Percentiles rank a stretch among this genome's conserved stretches.
phyloP scores from a whole-genome alignment of 257 asterid genomes.

The Lantana camara region DNA sequence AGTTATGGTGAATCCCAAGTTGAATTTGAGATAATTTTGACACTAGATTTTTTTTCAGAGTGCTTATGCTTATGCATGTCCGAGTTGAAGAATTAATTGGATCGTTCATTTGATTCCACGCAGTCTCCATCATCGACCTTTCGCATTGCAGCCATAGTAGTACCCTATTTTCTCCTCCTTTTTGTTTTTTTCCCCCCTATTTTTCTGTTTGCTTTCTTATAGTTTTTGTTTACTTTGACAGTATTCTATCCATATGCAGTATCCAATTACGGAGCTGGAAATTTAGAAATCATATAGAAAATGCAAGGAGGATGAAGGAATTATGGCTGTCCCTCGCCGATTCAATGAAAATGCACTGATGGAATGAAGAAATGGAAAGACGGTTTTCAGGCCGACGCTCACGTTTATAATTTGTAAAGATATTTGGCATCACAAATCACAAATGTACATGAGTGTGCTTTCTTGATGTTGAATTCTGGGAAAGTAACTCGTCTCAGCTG shows the following conservation, averaged over 20 bases:
- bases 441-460: neutral
- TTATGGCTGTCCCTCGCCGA: neutral
- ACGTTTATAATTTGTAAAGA: neutral
- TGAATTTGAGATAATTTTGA: neutral
- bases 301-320: neutral
- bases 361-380: neutral
- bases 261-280: neutral
- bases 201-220: neutral
- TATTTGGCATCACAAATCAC: neutral
- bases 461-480: neutral
- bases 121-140: neutral
- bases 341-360: neutral
- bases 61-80: neutral
- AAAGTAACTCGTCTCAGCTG: neutral
- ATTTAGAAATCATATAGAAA: neutral
- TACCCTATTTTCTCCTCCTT: neutral
- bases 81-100: neutral
- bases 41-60: neutral
- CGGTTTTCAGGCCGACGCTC: neutral
- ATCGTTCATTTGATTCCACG: conserved; percentile 5
- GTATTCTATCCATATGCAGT: neutral
- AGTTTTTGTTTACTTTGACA: neutral
- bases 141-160: neutral
- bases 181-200: neutral
- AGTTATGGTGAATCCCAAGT: neutral